These are phyloP conservation scores for Boletus rubroflammeus DNA, from an alignment of 768 basidiomycete genomes.

Conservation along the genomic window DNA sequence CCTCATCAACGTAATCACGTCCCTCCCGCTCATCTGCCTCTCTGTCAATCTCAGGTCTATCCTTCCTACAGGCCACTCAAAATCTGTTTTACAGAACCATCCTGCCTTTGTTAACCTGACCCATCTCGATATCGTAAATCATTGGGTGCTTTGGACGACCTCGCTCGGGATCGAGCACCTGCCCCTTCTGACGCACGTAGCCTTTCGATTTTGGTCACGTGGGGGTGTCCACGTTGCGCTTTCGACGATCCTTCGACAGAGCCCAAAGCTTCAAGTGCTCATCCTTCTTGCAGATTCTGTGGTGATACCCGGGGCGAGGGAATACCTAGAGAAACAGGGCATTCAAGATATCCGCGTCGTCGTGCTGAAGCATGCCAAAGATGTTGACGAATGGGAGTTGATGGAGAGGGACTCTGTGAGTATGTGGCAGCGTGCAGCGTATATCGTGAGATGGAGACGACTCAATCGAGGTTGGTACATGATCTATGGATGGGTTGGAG, in stretches of 20 bases:
- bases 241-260: not conserved
- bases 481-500: too few relatives aligned
- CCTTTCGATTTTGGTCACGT: constrained; percentile 17
- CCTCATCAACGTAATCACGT: constrained; percentile 1
- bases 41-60: constrained; percentile 14
- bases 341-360: constrained; percentile 13
- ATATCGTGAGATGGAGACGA: constrained; percentile 12
- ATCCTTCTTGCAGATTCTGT: constrained; percentile 8
- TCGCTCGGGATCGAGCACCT: constrained; percentile 15
- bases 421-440: constrained; percentile 15
- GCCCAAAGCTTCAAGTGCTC: constrained; percentile 6
- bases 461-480: constrained; percentile 6
- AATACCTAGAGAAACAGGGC: constrained; percentile 8
- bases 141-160: constrained; percentile 20
- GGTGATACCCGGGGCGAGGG: not conserved
- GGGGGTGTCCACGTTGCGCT: constrained; percentile 7
- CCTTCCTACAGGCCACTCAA: not conserved
- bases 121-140: constrained; percentile 21
- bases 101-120: constrained; percentile 14
- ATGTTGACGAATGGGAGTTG: constrained; percentile 13
- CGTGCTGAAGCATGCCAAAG: constrained; percentile 9
- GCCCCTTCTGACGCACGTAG: constrained; percentile 8
- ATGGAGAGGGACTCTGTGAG: constrained; percentile 6
- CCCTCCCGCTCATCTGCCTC: constrained; percentile 15
- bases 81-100: not conserved